Evolutionary conservation across 2,329 filamentous ascomycete species (phyloP).

Genomic region (Penicillium sp.): DNA sequence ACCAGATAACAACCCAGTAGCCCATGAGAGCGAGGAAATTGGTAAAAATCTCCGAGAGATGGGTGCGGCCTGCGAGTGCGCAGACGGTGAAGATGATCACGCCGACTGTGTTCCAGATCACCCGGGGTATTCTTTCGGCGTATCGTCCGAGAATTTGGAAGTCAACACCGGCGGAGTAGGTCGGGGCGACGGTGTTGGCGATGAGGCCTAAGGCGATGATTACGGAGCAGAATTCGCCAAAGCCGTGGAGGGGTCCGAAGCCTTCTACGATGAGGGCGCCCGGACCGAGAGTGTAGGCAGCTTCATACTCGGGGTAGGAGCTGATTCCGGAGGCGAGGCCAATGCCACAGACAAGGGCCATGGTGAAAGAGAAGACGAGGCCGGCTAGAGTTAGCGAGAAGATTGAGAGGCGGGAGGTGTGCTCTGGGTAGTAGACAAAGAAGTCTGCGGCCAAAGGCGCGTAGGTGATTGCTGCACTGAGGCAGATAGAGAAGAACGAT

Average conservation of each 20-base stretch:
- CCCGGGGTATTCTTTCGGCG: conserved; percentile 62
- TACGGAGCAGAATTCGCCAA: conserved; percentile 70
- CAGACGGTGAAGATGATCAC: conserved; percentile 67
- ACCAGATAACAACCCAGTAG: conserved; percentile 70
- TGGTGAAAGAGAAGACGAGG: conserved; percentile 61
- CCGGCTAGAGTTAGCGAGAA: conserved; percentile 62
- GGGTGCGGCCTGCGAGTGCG: conserved; percentile 63
- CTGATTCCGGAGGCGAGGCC: conserved; percentile 64
- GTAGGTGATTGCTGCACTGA: conserved; percentile 68
- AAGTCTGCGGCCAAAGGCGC: conserved; percentile 67
- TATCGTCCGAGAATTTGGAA: conserved; percentile 68
- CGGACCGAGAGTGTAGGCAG: conserved; percentile 61
- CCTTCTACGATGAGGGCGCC: conserved; percentile 68
- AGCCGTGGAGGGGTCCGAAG: conserved; percentile 61
- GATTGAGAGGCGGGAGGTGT: conserved; percentile 56
- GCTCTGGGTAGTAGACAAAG: conserved; percentile 67
- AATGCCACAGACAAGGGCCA: conserved; percentile 65
- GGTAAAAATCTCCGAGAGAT: conserved; percentile 67
- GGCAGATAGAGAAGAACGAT: conserved; percentile 71
- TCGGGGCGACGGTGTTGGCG: conserved; percentile 67
- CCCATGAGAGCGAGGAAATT: conserved; percentile 73
- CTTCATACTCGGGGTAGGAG: conserved; percentile 57
- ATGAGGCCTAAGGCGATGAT: conserved; percentile 67
- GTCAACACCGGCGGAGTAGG: conserved; percentile 68
- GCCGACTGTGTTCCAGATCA: conserved; percentile 66